phyloP scores from a whole-genome alignment of 495 filamentous ascomycete species.

The Staphylotrichum longicolle region DNA sequence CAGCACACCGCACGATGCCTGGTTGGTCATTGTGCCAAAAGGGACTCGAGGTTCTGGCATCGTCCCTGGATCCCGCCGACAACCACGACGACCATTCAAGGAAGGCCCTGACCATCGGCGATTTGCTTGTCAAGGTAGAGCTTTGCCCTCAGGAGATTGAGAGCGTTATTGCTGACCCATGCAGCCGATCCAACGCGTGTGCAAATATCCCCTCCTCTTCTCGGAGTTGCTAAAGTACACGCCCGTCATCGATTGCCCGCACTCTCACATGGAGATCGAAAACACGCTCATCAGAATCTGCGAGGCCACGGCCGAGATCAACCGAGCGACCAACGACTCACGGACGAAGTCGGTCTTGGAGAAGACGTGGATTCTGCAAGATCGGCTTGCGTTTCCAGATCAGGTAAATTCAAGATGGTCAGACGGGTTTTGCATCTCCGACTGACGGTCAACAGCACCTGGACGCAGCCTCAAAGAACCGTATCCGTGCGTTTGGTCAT shows the following conservation, averaged over 20 bases:
- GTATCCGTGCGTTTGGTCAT: constrained; percentile 76
- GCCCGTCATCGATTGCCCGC: constrained; percentile 77
- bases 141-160: background rate
- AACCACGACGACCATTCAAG: constrained; percentile 59
- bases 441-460: constrained; percentile 36
- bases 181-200: constrained; percentile 85
- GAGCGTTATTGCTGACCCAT: constrained; percentile 22
- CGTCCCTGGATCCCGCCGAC: constrained; percentile 69
- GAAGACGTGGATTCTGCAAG: constrained; percentile 75
- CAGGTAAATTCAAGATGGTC: constrained; percentile 47
- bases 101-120: constrained; percentile 74
- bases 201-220: constrained; percentile 88
- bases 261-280: constrained; percentile 73
- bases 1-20: constrained; percentile 63
- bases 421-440: background rate
- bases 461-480: constrained; percentile 47
- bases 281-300: constrained; percentile 70
- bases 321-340: constrained; percentile 67
- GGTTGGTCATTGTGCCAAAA: constrained; percentile 80
- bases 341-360: constrained; percentile 59
- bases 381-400: constrained; percentile 69
- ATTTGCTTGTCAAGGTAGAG: constrained; percentile 85
- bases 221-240: constrained; percentile 78
- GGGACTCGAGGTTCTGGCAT: constrained; percentile 82
- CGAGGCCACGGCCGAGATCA: constrained; percentile 69